A percentile compares a stretch with the other conserved stretches of the same genome.
Evolutionary conservation across 2,329 filamentous ascomycete genomes (phyloP).

Genomic region (Cercospora nicotianae): DNA sequence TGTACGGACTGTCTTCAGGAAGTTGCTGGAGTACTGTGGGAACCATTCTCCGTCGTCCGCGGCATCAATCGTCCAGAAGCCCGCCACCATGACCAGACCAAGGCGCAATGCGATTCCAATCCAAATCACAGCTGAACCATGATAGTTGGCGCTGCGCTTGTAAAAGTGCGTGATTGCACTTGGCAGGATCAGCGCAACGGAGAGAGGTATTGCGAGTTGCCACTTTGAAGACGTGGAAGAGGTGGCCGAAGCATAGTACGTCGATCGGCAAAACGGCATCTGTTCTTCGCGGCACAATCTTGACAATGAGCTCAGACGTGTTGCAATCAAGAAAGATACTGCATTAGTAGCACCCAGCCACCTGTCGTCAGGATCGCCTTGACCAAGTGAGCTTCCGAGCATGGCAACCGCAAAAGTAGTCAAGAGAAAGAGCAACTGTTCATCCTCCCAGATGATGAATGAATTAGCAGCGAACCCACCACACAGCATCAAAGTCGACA

Average conservation of each 20-base stretch:
- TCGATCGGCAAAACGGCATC: constrained; percentile 94
- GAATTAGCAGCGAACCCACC: constrained; percentile 95
- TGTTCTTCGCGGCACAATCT: constrained; percentile 96
- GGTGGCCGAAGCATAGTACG: constrained; percentile 88
- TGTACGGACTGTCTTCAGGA: constrained; percentile 72
- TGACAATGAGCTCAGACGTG: constrained; percentile 79
- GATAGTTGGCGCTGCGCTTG: constrained; percentile 77
- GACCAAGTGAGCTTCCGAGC: constrained; percentile 71
- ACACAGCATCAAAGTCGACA: constrained; percentile 85
- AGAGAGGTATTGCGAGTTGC: constrained; percentile 79
- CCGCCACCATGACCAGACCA: constrained; percentile 71
- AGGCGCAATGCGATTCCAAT: constrained; percentile 75
- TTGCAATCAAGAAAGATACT: constrained; percentile 74
- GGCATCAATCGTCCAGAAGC: constrained; percentile 87
- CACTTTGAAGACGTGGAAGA: constrained; percentile 91
- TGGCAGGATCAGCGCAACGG: constrained; percentile 70
- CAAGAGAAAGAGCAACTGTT: constrained; percentile 88
- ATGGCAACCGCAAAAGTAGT: constrained; percentile 80
- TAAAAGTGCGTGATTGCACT: constrained; percentile 78
- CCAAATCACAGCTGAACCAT: constrained; percentile 82
- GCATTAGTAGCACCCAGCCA: constrained; percentile 83
- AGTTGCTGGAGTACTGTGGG: constrained; percentile 56
- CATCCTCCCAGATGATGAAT: constrained; percentile 98
- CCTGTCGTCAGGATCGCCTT: constrained; percentile 65
- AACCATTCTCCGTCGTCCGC: constrained; percentile 86